Evolutionary conservation across 139 green algal species (phyloP), one percentile per base, ranked within the genome.

Genomic region (Micractinium conductrix): DNA sequence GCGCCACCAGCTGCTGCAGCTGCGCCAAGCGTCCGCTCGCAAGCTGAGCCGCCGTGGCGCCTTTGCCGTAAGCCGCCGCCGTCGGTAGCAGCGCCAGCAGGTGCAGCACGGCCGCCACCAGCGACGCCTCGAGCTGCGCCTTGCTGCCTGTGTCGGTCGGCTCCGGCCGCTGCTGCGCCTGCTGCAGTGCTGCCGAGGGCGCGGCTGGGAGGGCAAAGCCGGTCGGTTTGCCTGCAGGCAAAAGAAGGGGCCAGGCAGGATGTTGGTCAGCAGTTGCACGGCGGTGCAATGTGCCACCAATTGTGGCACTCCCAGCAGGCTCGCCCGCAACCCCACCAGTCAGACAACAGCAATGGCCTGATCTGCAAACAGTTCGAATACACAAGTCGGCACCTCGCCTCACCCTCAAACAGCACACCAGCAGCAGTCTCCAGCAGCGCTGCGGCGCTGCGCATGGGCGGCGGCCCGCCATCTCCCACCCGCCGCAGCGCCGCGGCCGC

Each of bases 161-260:
- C 38, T 82, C 55, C 76, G 12, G 58, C 74, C 9, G n/a, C 74
- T n/a, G n/a, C 45, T 68, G 44, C 73, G 44, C n/a, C 69, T 75
- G 69, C 69, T 53, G 69, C 37, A 37, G 40, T 42, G 10, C 43
- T 17, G 71, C 42, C 12, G 71, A 2, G 28, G 14, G 14, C 30
- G 73, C 45, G 0, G 45, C 3, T 43, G 45, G 17, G 21, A 55
- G 40, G 6, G 10, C 4, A 38, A 81, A 81, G 4, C 58, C 75
- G 48, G 37, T 40, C 48, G 10, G n/a, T 37, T 81, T 81, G 75
- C 75, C 75, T 81, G 75, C 53, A 55, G 50, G 43, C 28, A 2
- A 7, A 4, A 44, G 37, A 24, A 35, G 33, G 33, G 24, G 10
- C 19, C 33, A 35, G 30, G n/a, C n/a, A n/a, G n/a, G n/a, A n/a